Base-by-base conservation (phyloP, 768 basidiomycete species). In the Psilocybe cyanescens region DNA sequence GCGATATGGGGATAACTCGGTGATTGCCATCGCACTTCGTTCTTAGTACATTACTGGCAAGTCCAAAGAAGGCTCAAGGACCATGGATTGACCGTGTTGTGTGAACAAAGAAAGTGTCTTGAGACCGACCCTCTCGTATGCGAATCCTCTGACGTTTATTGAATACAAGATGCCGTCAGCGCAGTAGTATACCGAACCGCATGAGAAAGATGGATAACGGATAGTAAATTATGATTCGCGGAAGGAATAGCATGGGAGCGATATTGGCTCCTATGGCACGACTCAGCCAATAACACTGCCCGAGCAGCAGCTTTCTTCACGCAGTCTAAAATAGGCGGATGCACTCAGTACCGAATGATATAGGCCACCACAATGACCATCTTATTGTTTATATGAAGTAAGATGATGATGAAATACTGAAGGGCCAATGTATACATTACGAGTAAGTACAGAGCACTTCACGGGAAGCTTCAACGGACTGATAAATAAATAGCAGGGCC, bases 201-300 rank as follows among this genome's bases (percentile, higher is more conserved):
- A 44, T 44, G 41, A 44, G 41, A 44, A 11, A n/a, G 14, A 12
- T 11, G 41, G n/a, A n/a, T 39, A 39, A 39, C 14, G 8, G 41
- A 44, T 16, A n/a, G 41, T 12, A 44, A 16, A 44, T 44, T n/a
- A 12, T 8, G 41, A 44, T n/a, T 44, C n/a, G 49, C 49, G 49
- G 49, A 16, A 51, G 49, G 29, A 51, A 51, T 51, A 51, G 49
- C 30, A 51, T 51, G 49, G 29, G 49, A 51, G 49, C 9, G 14
- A 31, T 31, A 30, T 28, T 9, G 37, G 8, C 19, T 24, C 37
- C 35, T 39, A 45, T 4, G 16, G 14, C 24, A 56, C 37, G 8
- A 19, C 9, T 28, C 54, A 44, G 11, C 41, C 14, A n/a, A 45
- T 55, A 35, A 12, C 8, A 46, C 28, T 16, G 17, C 29, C 37